These are phyloP conservation scores for Asclepias syriaca DNA, from an alignment of 257 asterid species.

Conservation along the genomic window DNA sequence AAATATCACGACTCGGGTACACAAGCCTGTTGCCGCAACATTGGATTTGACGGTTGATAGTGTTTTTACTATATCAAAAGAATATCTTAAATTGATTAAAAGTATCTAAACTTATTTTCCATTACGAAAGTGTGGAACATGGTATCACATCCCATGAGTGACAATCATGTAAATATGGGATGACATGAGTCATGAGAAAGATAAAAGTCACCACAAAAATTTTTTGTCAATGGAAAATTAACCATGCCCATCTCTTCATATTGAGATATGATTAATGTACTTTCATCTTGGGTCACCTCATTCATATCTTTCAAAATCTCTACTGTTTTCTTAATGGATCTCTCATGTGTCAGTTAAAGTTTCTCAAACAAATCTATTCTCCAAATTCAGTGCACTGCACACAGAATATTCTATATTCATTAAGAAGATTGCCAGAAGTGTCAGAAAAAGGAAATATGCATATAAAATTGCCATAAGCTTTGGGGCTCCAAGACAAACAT, in stretches of 20 bases:
- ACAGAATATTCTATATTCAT: not conserved
- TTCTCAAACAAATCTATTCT: not conserved
- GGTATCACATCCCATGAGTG: not conserved
- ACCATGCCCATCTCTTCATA: constrained; percentile 4
- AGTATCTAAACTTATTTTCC: no score
- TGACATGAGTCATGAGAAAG: not conserved
- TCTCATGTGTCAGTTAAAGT: not conserved
- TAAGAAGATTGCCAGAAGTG: not conserved
- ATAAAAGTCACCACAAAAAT: constrained; percentile 2
- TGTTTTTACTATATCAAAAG: no score
- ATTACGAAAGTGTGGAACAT: no score
- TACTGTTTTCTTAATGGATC: not conserved
- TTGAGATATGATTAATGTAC: constrained; percentile 5
- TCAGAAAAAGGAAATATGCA: not conserved
- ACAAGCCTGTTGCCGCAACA: no score
- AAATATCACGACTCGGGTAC: no score
- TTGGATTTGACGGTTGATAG: no score
- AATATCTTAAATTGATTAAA: no score
- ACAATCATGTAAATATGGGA: constrained; percentile 16
- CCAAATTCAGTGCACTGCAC: not conserved
- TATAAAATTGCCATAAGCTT: not conserved
- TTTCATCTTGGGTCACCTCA: constrained; percentile 1
- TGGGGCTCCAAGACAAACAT: not conserved
- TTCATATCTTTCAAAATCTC: not conserved
- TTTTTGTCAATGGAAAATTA: not conserved